Evolutionary conservation across 306 rosid species (phyloP).

Genomic region (Fragaria iinumae): DNA sequence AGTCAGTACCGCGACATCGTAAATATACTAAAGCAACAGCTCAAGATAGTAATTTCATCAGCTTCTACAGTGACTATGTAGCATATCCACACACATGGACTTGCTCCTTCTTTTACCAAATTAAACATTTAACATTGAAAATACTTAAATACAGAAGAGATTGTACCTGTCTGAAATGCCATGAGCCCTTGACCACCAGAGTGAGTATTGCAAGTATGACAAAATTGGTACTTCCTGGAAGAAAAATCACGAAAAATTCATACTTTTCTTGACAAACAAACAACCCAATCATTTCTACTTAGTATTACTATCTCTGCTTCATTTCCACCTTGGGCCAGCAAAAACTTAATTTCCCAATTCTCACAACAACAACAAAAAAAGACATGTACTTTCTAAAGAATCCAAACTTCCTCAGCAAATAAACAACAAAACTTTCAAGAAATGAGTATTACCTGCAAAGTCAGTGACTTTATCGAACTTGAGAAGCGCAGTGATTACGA

Average conservation of each 20-base stretch:
- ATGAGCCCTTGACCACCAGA: slow-evolving; percentile 58
- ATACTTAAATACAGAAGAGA: not conserved
- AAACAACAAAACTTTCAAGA: not conserved
- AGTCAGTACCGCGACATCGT: not conserved
- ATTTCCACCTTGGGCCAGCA: not conserved
- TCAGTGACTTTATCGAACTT: slow-evolving; percentile 94
- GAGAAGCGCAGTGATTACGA: slow-evolving; percentile 85
- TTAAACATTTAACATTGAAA: not conserved
- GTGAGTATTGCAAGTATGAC: slow-evolving; percentile 74
- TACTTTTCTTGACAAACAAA: slow-evolving; percentile 9
- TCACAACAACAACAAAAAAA: not conserved
- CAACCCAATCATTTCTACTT: not conserved
- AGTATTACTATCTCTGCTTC: not conserved
- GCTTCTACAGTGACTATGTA: not conserved
- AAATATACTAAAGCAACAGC: not conserved
- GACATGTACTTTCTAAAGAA: not conserved
- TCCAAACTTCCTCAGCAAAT: not conserved
- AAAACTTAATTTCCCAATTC: not conserved
- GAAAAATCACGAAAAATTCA: not conserved
- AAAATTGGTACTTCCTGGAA: slow-evolving; percentile 89
- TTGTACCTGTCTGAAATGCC: slow-evolving; percentile 88
- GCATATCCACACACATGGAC: not conserved
- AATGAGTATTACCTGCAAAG: slow-evolving; percentile 69
- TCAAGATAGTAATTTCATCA: not conserved
- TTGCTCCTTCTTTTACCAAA: not conserved